A percentile compares a stretch with the other conserved stretches of the same genome.
These are phyloP conservation scores for Oryza punctata DNA, from an alignment of 176 grass and related monocot genomes.

Conservation along the genomic window DNA sequence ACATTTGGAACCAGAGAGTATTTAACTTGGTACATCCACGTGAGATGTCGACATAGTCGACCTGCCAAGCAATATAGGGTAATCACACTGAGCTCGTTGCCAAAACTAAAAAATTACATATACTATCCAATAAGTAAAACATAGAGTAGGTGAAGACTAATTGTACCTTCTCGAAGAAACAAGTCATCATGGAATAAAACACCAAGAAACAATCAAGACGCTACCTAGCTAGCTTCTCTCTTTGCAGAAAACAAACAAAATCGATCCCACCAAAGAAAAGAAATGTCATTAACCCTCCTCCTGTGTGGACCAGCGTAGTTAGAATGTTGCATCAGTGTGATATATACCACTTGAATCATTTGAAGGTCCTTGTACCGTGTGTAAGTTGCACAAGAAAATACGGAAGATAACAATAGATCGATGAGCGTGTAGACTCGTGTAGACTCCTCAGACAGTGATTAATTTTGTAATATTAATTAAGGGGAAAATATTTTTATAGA, in stretches of 20 bases:
- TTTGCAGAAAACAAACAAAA: slow-evolving; percentile 33
- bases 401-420: background rate
- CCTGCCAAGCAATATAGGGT: background rate
- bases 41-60: slow-evolving; percentile 35
- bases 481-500: background rate
- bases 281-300: slow-evolving; percentile 23
- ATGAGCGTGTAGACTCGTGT: slow-evolving; percentile 16
- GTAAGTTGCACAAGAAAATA: slow-evolving; percentile 20
- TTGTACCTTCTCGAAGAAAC: slow-evolving; percentile 46
- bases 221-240: slow-evolving; percentile 10
- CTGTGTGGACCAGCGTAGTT: slow-evolving; percentile 37
- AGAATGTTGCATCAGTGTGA: slow-evolving; percentile 32
- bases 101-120: background rate
- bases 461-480: background rate
- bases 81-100: background rate
- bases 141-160: slow-evolving; percentile 49
- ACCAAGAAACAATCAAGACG: slow-evolving; percentile 25
- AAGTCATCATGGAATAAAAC: slow-evolving; percentile 26
- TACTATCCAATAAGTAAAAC: slow-evolving; percentile 5
- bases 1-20: background rate
- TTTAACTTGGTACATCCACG: background rate
- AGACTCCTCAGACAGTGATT: background rate
- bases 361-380: slow-evolving; percentile 32
- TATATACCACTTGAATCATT: background rate
- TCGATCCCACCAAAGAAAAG: slow-evolving; percentile 13